Conservation (phyloP, 805 yeast species). For the Ogataea thermomethanolica region DNA sequence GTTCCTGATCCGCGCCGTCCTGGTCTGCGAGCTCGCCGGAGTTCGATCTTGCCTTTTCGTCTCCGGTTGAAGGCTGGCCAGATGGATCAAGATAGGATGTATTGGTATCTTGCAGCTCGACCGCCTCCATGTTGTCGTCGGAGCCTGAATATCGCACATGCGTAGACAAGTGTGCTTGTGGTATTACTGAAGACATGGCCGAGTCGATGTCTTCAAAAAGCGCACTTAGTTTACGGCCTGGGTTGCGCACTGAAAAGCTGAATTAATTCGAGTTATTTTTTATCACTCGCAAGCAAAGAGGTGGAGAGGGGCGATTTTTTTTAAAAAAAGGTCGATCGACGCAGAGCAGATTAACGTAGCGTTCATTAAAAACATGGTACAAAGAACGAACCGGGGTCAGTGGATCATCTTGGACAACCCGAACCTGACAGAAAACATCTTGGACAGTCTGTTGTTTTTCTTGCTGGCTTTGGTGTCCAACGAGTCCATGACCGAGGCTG, state of each 20-base stretch:
- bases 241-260: neutral
- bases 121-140: neutral
- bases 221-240: neutral
- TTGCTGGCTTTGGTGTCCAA: slow-evolving; percentile 7
- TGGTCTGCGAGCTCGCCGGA: neutral
- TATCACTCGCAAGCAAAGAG: neutral
- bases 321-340: slow-evolving; percentile 5
- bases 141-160: neutral
- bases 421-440: slow-evolving; percentile 25
- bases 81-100: slow-evolving; percentile 1
- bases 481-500: neutral
- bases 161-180: neutral
- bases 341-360: neutral
- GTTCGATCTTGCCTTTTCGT: slow-evolving; percentile 1
- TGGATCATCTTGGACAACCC: slow-evolving; percentile 21
- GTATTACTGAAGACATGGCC: slow-evolving; percentile 2
- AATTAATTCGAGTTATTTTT: slow-evolving; percentile 1
- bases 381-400: neutral
- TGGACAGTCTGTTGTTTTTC: slow-evolving; percentile 22
- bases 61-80: slow-evolving; percentile 7
- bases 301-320: slow-evolving; percentile 1
- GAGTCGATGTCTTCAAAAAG: neutral
- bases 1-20: neutral
- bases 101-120: neutral
- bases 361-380: slow-evolving; percentile 8